phyloP scores from a whole-genome alignment of 2,329 filamentous ascomycete genomes.

The Diaporthe capsici region DNA sequence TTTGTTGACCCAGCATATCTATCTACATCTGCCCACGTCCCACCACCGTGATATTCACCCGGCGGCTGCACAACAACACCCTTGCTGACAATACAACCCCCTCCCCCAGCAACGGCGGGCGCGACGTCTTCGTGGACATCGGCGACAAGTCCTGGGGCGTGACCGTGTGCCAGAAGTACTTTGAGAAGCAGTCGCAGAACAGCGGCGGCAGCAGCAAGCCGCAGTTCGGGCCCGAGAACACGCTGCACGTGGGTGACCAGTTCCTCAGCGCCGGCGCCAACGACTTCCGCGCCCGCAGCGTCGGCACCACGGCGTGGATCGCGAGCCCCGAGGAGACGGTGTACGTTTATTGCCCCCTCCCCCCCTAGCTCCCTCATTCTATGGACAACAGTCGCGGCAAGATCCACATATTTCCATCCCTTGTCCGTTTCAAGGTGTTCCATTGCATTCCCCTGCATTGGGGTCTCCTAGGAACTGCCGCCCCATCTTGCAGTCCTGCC shows the following conservation, averaged over 20 bases:
- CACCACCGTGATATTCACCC: too few relatives aligned
- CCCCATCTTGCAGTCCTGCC: neutral
- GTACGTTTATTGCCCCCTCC: neutral
- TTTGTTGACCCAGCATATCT: too few relatives aligned
- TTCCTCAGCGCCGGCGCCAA: constrained; percentile 96
- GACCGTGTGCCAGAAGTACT: constrained; percentile 90
- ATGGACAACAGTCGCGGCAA: neutral
- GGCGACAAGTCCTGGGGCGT: constrained; percentile 99
- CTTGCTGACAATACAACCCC: neutral
- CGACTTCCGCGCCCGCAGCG: constrained; percentile 94
- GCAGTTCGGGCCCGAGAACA: constrained; percentile 78
- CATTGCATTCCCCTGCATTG: neutral
- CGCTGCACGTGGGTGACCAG: constrained; percentile 95
- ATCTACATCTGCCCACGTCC: too few relatives aligned
- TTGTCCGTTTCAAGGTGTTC: too few relatives aligned
- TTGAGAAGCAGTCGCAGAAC: constrained; percentile 66
- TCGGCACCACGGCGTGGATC: constrained; percentile 97
- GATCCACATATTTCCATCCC: neutral
- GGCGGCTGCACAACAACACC: too few relatives aligned
- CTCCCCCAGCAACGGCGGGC: constrained; percentile 81
- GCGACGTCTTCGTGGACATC: constrained; percentile 98
- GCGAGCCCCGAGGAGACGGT: constrained; percentile 94
- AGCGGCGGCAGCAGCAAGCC: constrained; percentile 20
- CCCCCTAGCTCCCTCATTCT: too few relatives aligned
- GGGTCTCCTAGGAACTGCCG: neutral